Percentiles rank a stretch among this genome's conserved stretches.
phyloP scores from a whole-genome alignment of 805 yeast genomes.

The Ascoidea asiatica region DNA sequence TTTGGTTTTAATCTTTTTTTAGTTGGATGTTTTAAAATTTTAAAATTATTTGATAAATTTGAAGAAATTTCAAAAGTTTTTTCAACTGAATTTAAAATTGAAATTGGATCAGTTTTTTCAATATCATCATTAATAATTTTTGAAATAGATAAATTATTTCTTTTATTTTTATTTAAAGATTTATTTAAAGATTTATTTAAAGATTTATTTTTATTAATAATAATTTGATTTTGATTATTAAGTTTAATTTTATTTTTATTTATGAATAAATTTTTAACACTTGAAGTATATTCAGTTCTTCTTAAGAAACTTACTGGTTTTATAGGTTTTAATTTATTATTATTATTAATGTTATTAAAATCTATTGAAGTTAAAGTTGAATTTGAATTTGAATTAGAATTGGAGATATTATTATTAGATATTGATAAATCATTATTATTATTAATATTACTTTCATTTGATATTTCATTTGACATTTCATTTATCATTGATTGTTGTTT shows the following conservation, averaged over 20 bases:
- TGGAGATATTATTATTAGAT: no score
- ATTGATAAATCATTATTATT: no score
- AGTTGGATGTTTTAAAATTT: slow-evolving; percentile 66
- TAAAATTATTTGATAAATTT: slow-evolving; percentile 24
- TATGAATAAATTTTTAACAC: slow-evolving; percentile 19
- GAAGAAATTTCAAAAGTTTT: slow-evolving; percentile 36
- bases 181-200: slow-evolving; percentile 47
- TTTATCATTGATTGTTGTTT: no score
- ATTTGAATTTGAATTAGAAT: no score
- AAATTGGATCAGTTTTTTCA: slow-evolving; percentile 63
- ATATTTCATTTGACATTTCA: no score
- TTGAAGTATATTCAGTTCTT: slow-evolving; percentile 86
- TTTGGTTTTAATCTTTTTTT: slow-evolving; percentile 65
- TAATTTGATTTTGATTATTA: background rate
- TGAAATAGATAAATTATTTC: no score
- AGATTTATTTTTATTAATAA: slow-evolving; percentile 9
- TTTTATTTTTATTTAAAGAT: no score
- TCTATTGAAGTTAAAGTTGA: no score
- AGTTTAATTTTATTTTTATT: slow-evolving; percentile 1
- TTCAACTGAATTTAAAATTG: slow-evolving; percentile 23
- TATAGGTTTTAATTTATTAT: background rate
- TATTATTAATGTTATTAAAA: no score
- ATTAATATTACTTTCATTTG: no score
- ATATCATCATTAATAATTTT: slow-evolving; percentile 12
- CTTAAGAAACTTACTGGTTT: slow-evolving; percentile 60